Conservation (phyloP, 257 asterid genomes). For the Nicotiana tabacum region DNA sequence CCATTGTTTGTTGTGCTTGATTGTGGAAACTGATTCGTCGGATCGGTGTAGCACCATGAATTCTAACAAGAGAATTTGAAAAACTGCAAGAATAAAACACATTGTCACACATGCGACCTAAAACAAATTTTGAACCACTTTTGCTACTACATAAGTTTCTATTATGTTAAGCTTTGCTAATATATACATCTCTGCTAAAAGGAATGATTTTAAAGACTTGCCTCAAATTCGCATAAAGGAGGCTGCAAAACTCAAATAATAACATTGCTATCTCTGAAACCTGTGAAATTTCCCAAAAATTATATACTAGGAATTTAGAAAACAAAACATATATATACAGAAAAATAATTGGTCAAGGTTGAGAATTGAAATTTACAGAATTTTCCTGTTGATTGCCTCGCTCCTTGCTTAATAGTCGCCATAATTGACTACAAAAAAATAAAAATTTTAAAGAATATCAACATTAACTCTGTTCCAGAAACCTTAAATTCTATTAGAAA, state of each 20-base stretch:
- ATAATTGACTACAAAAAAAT: constrained; percentile 33
- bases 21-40: background rate
- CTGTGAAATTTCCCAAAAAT: background rate
- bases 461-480: no score
- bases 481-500: no score
- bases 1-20: background rate
- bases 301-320: background rate
- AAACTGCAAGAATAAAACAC: background rate
- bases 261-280: background rate
- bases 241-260: background rate
- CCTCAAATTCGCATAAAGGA: background rate
- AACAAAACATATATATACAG: background rate
- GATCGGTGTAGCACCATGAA: background rate
- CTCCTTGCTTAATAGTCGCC: constrained; percentile 75
- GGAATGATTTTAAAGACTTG: background rate
- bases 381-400: constrained; percentile 55
- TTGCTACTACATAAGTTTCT: no score
- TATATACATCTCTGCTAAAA: no score
- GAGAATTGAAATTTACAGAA: background rate
- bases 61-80: background rate
- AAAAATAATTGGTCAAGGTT: background rate
- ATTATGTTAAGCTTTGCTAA: no score
- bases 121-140: background rate
- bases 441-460: no score
- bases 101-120: background rate